Evolutionary conservation across 768 basidiomycete species (phyloP), one percentile per base, ranked within the genome.

Genomic region (Psilocybe subaeruginosa): DNA sequence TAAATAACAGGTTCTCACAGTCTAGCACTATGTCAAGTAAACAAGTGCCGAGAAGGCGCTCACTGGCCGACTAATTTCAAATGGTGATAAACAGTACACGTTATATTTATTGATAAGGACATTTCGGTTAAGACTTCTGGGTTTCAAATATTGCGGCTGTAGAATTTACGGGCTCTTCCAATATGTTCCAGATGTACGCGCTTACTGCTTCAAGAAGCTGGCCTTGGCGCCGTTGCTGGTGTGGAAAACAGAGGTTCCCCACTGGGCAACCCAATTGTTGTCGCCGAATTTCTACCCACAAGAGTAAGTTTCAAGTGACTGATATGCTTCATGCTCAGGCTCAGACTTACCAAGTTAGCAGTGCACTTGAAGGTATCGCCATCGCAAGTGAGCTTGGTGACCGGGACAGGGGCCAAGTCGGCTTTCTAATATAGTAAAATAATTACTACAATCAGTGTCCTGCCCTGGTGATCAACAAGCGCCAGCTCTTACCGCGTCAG

Each of bases 201-300:
- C 23, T 23, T 37, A 53, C 33, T 53, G 51, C 29, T 53, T 19
- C 51, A 53, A 53, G 51, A 53, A 53, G 51, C 31, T 37, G 16
- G 41, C 31, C 16, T 17, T 47, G 43, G n/a, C 23, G 23, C 23
- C 11, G 23, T 23, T 23, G 45, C 52, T 27, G 6, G 33, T 31
- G 59, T 60, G 59, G 43, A 47, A 54, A 14, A 60, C 53, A 45
- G 45, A 54, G 30, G 45, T 46, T 27, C 52, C 45, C 59, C 59
- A 60, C 19, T 52, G 59, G 23, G 59, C 59, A 19, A 59, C 58
- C 58, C 58, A 59, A 14, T 47, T n/a, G 43, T 31, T 31, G 46
- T 60, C 59, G n/a, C 57, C 57, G 47, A 50, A 58, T 37, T 58
- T n/a, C 57, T 58, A 51, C 11, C 2, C 23, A 23, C 23, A 23